Percentiles rank a stretch among this genome's conserved stretches.
Conservation (phyloP, 2,329 filamentous ascomycete genomes). For the Ophioceras dolichostomum region DNA sequence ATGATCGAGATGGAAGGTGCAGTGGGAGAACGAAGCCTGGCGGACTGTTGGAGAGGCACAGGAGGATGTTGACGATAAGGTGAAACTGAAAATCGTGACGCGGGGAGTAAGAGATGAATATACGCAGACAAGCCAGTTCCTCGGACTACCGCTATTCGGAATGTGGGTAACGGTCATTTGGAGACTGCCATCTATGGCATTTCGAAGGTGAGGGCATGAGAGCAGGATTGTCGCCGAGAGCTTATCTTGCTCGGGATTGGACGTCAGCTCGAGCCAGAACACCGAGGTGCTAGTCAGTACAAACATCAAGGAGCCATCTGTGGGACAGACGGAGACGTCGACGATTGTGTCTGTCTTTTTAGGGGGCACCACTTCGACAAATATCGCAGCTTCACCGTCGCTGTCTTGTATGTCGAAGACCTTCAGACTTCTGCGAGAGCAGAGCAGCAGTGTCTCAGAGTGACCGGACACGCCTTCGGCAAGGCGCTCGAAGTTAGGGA, state of each 20-base stretch:
- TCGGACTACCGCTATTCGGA: too few relatives aligned
- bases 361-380: slow-evolving; percentile 8
- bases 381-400: too few relatives aligned
- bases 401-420: too few relatives aligned
- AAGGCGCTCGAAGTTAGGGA: too few relatives aligned
- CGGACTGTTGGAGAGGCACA: too few relatives aligned
- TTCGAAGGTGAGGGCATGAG: slow-evolving; percentile 31
- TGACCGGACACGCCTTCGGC: too few relatives aligned
- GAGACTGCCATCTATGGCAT: slow-evolving; percentile 22
- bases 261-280: slow-evolving; percentile 30
- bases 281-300: slow-evolving; percentile 44
- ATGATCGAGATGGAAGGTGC: too few relatives aligned
- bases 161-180: slow-evolving; percentile 21
- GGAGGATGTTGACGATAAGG: slow-evolving; percentile 4
- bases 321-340: slow-evolving; percentile 35
- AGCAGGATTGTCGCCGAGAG: slow-evolving; percentile 17
- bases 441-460: too few relatives aligned
- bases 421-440: too few relatives aligned
- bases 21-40: too few relatives aligned
- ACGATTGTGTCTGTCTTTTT: slow-evolving; percentile 33
- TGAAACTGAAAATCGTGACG: slow-evolving; percentile 14
- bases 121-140: slow-evolving; percentile 12
- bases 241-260: slow-evolving; percentile 1
- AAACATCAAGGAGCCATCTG: slow-evolving; percentile 35
- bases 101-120: slow-evolving; percentile 11